Percentiles rank a stretch among this genome's conserved stretches.
These are phyloP conservation scores for Passalora sequoiae DNA, from an alignment of 2,329 filamentous ascomycete species.

Conservation along the genomic window DNA sequence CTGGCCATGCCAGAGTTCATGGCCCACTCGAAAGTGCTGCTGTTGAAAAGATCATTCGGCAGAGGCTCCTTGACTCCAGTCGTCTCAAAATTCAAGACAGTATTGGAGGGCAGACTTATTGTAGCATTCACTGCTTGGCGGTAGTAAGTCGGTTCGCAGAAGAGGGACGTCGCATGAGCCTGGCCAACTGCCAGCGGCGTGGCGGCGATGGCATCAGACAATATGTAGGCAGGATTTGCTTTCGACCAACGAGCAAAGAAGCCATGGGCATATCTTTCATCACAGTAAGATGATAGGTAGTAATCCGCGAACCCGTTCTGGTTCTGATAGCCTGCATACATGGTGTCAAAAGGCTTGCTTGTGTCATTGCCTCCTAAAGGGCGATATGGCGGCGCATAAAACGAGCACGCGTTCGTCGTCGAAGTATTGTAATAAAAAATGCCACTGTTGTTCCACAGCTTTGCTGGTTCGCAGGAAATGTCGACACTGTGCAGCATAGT, in stretches of 20 bases:
- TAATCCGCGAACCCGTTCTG: conserved; percentile 30
- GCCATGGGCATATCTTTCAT: conserved; percentile 32
- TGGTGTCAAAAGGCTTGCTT: conserved; percentile 21
- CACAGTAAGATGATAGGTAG: conserved; percentile 35
- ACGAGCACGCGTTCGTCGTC: conserved; percentile 27
- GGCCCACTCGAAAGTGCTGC: conserved; percentile 36
- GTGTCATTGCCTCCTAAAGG: conserved; percentile 36
- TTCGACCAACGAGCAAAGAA: conserved; percentile 37
- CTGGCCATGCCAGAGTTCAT: conserved; percentile 26
- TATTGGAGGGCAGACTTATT: conserved; percentile 28
- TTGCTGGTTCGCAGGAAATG: conserved; percentile 30
- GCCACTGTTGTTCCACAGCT: conserved; percentile 5
- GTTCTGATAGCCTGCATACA: conserved; percentile 44
- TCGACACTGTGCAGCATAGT: conserved; percentile 35
- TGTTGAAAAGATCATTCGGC: conserved; percentile 25
- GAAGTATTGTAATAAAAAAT: conserved; percentile 19
- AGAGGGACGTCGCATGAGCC: conserved; percentile 37
- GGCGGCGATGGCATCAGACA: background rate
- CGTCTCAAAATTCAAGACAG: conserved; percentile 18
- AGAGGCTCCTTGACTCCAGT: conserved; percentile 27
- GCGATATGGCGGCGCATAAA: conserved; percentile 26
- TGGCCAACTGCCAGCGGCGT: conserved; percentile 2
- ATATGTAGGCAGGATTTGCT: background rate
- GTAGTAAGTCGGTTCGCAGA: conserved; percentile 45
- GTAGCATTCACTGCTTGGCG: conserved; percentile 43